Conservation (phyloP, 768 basidiomycete species). For the Lactifluus volemus region DNA sequence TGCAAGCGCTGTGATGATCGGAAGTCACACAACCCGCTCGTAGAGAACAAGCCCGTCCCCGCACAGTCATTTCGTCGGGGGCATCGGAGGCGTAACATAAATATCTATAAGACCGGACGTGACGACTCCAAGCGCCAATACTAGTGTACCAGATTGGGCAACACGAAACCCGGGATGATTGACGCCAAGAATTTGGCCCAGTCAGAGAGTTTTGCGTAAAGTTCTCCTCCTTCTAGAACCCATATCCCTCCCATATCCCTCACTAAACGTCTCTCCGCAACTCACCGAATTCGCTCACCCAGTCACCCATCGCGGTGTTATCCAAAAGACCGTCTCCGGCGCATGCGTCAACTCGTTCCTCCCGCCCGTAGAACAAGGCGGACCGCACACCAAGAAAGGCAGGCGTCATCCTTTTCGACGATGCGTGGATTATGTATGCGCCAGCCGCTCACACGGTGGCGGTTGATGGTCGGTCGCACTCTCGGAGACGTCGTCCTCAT, state of each 20-base stretch:
- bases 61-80: constrained; percentile 77
- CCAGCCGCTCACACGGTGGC: constrained; percentile 93
- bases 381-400: constrained; percentile 39
- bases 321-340: constrained; percentile 65
- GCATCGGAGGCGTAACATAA: constrained; percentile 67
- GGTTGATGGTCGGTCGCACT: constrained; percentile 98
- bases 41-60: constrained; percentile 40
- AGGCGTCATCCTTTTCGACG: constrained; percentile 76
- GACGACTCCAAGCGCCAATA: constrained; percentile 67
- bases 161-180: constrained; percentile 85
- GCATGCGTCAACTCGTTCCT: constrained; percentile 95
- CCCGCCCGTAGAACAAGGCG: constrained; percentile 63
- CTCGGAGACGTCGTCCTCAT: constrained; percentile 70
- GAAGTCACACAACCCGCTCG: constrained; percentile 29
- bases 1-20: constrained; percentile 46
- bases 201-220: too few relatives aligned
- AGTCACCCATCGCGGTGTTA: constrained; percentile 58
- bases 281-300: constrained; percentile 61
- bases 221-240: constrained; percentile 40
- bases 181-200: constrained; percentile 84
- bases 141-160: constrained; percentile 87
- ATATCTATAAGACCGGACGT: constrained; percentile 32
- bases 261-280: constrained; percentile 60
- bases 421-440: constrained; percentile 93
- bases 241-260: constrained; percentile 70